A percentile compares a stretch with the other conserved stretches of the same genome.
Evolutionary conservation across 1,284 basidiomycete species (phyloP).

Genomic region (Puccinia polysora): DNA sequence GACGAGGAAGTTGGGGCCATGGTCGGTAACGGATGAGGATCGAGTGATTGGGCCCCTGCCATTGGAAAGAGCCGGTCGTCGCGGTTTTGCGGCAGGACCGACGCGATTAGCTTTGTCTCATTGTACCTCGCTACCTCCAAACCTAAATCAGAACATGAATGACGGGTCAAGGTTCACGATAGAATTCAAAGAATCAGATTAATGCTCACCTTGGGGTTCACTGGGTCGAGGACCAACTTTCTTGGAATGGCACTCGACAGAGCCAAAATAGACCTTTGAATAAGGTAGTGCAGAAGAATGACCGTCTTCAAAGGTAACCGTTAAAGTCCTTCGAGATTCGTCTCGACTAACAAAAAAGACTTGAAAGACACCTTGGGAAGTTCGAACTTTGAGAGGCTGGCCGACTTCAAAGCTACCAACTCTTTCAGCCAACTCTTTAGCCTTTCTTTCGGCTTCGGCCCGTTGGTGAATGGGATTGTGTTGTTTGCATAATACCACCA

Average conservation of each 20-base stretch:
- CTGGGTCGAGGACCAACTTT: too few species aligned
- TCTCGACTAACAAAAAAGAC: conserved; percentile 33
- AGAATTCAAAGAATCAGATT: too few species aligned
- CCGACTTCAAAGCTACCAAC: conserved; percentile 3
- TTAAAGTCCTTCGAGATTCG: conserved; percentile 1
- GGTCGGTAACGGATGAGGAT: too few species aligned
- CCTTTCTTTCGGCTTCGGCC: conserved; percentile 23
- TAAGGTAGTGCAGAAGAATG: conserved; percentile 27
- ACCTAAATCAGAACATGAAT: too few species aligned
- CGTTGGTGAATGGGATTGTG: conserved; percentile 31
- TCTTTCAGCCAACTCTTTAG: conserved; percentile 22
- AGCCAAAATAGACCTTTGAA: conserved; percentile 15
- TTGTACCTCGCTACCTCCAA: too few species aligned
- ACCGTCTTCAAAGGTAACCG: conserved; percentile 31
- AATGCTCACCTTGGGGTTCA: too few species aligned
- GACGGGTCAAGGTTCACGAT: too few species aligned
- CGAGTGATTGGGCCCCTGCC: too few species aligned
- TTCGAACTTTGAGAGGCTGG: conserved; percentile 22
- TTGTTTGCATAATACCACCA: conserved; percentile 36
- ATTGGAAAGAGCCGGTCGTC: too few species aligned
- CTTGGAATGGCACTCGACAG: not conserved
- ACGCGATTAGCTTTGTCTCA: too few species aligned
- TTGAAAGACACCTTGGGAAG: conserved; percentile 17
- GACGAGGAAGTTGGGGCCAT: too few species aligned
- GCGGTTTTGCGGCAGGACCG: too few species aligned